Evolutionary conservation across 1,284 basidiomycete species (phyloP), one percentile per base, ranked within the genome.

Genomic region (Lentinula novae-zelandiae): DNA sequence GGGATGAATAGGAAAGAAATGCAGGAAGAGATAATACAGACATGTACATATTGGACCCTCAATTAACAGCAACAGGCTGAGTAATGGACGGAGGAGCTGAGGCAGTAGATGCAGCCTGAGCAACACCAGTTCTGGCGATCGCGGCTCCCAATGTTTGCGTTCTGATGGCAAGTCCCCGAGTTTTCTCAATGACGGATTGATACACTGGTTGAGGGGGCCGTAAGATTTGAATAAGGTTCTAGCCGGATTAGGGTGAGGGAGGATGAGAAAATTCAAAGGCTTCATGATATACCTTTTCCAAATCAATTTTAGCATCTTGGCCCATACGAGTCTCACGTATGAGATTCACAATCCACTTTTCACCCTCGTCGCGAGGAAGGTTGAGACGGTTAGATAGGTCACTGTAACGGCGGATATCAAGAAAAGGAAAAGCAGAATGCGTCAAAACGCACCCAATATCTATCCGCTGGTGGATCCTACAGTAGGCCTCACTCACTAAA

Each of bases 291-390:
- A 90, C 92, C 80, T 95, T 94, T 76, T 96, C 94, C 54, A 98
- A 83, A 75, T 98, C 96, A 67, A 98, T 98, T 80, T 97, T 98
- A 60, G 95, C 95, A 70, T 99, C 93, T 2, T 92, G 89, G 22
- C 92, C 95, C 85, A 97, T 94, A 36, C 94, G 86, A 31, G 96
- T 97, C 75, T 98, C 97, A 55, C 95, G 87, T 69, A 98, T 96
- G 62, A 98, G 88, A 80, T 97, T 98, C 69, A 98, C 96, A 66
- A 99, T 96, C 96, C 96, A 99, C 74, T 97, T 97, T 73, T 98
- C 96, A 61, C 96, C 97, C 70, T 98, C 96, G 68, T 95, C 95
- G 59, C 82, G 85, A 27, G 91, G 90, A 60, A 98, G 83, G 75
- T 98, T 98, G 40, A 99, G 82, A 12, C 96, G 88, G 70, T 93